Evolutionary conservation across 306 rosid species (phyloP).

Genomic region (Cajanus cajan): DNA sequence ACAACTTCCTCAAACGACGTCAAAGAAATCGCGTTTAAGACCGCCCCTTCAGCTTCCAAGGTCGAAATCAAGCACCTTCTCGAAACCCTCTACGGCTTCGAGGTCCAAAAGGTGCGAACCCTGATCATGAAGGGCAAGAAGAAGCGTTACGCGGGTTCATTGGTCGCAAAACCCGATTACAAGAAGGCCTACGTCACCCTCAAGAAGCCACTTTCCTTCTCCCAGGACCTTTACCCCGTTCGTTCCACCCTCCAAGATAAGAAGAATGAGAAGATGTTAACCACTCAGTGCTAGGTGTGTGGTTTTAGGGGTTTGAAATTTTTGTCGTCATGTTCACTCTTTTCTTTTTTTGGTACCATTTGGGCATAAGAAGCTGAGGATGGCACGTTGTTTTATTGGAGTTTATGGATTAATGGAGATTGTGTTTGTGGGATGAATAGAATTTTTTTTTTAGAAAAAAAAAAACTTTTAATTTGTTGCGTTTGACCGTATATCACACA

Average conservation of each 20-base stretch:
- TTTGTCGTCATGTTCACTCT: background rate
- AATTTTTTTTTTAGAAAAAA: background rate
- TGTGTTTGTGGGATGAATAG: background rate
- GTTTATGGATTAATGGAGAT: background rate
- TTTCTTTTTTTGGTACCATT: background rate
- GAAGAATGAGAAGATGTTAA: conserved; percentile 26
- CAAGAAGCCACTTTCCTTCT: conserved; percentile 52
- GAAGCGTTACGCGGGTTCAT: conserved; percentile 58
- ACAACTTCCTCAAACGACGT: conserved; percentile 47
- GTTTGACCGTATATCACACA: background rate
- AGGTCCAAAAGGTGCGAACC: conserved; percentile 78
- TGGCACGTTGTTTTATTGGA: background rate
- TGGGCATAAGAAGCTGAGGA: background rate
- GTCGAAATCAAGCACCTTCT: conserved; percentile 70
- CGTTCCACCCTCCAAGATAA: conserved; percentile 43
- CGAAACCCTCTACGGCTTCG: conserved; percentile 64
- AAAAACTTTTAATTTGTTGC: background rate
- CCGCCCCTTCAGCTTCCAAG: conserved; percentile 83
- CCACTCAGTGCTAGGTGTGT: conserved; percentile 27
- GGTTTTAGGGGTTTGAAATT: conserved; percentile 10
- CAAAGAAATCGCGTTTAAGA: conserved; percentile 73
- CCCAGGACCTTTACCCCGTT: conserved; percentile 49
- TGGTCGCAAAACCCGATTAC: conserved; percentile 72
- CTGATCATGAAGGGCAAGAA: conserved; percentile 84
- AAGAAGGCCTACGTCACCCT: conserved; percentile 90